Conservation (phyloP, 176 grass and related monocot genomes). For the Bothriochloa decipiens region DNA sequence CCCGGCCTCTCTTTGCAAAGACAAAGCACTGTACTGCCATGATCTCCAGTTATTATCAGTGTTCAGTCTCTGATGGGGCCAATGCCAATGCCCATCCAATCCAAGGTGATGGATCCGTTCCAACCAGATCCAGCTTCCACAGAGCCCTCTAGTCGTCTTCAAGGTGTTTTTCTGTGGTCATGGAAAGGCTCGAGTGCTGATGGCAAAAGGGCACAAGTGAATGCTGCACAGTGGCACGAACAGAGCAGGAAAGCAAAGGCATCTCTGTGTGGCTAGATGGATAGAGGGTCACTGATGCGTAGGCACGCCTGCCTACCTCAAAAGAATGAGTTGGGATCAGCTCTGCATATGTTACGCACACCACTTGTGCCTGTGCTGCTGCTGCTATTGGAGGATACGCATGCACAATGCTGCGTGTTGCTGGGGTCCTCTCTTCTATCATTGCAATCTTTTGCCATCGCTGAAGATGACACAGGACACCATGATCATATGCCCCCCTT, state of each 20-base stretch:
- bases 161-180: constrained; percentile 40
- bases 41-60: constrained; percentile 49
- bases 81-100: constrained; percentile 21
- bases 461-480: constrained; percentile 30
- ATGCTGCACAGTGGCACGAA: constrained; percentile 33
- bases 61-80: constrained; percentile 31
- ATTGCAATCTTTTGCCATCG: constrained; percentile 44
- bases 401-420: constrained; percentile 11
- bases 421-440: constrained; percentile 41
- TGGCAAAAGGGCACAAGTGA: constrained; percentile 41
- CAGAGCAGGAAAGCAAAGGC: constrained; percentile 31
- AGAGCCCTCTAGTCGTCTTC: constrained; percentile 3
- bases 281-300: constrained; percentile 28
- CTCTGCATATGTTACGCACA: constrained; percentile 18
- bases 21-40: constrained; percentile 24
- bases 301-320: constrained; percentile 46
- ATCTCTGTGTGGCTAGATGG: constrained; percentile 1
- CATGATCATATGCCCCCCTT: constrained; percentile 2
- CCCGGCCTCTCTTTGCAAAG: constrained; percentile 37
- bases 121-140: constrained; percentile 24
- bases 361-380: background rate
- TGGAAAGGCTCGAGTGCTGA: constrained; percentile 42
- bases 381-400: constrained; percentile 2
- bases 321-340: constrained; percentile 47
- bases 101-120: constrained; percentile 24